phyloP scores from a whole-genome alignment of 2,329 filamentous ascomycete species.

The Aspergillus fischeri region DNA sequence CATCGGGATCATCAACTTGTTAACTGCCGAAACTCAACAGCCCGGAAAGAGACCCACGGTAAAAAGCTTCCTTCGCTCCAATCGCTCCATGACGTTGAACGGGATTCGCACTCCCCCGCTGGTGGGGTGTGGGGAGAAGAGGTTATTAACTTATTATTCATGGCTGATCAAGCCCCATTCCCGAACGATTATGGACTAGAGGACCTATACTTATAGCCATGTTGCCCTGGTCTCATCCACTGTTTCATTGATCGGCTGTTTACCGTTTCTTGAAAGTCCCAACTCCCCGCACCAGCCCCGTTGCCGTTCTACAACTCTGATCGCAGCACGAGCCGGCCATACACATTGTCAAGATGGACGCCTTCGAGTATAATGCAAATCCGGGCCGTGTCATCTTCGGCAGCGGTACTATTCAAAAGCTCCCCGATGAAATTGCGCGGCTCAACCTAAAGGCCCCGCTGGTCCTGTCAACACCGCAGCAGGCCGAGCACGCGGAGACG shows the following conservation, averaged over 20 bases:
- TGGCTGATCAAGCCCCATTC: constrained; percentile 18
- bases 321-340: neutral
- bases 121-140: constrained; percentile 18
- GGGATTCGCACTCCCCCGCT: neutral
- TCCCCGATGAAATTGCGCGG: constrained; percentile 41
- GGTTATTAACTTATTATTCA: constrained; percentile 16
- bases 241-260: neutral
- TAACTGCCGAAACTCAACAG: constrained; percentile 10
- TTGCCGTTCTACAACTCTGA: neutral
- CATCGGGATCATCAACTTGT: neutral
- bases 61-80: constrained; percentile 7
- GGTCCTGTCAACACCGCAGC: constrained; percentile 55
- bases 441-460: constrained; percentile 49
- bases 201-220: neutral
- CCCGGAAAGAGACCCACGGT: constrained; percentile 16
- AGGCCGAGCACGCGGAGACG: constrained; percentile 44
- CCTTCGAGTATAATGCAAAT: constrained; percentile 54
- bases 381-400: constrained; percentile 56
- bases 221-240: neutral
- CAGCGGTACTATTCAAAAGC: constrained; percentile 49
- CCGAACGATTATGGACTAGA: neutral
- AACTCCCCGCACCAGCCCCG: neutral
- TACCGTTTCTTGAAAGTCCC: neutral
- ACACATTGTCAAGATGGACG: constrained; percentile 40
- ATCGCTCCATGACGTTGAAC: constrained; percentile 12